Conservation (phyloP, 2,329 filamentous ascomycete species). For the Lecanicillium sp. region DNA sequence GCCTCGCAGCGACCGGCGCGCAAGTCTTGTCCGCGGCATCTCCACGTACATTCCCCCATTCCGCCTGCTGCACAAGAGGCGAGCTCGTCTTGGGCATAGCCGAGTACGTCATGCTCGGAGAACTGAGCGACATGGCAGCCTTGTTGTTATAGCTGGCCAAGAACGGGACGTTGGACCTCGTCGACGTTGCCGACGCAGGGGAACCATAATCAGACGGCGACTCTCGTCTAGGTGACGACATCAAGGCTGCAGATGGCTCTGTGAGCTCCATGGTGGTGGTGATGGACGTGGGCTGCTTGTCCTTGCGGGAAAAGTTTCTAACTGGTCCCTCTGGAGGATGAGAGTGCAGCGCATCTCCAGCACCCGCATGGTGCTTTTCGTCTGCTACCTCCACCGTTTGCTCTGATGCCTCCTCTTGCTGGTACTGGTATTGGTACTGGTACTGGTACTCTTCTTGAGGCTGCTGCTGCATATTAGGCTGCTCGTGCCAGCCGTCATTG, state of each 20-base stretch:
- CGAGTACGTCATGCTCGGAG: slow-evolving; percentile 1
- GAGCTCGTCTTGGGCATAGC: neutral
- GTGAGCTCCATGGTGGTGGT: neutral
- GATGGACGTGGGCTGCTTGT: neutral
- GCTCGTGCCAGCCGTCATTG: slow-evolving; percentile 11
- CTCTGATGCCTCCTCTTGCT: no score
- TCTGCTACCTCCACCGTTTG: no score
- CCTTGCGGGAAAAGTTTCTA: slow-evolving; percentile 7
- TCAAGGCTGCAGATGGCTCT: neutral
- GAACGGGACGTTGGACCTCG: slow-evolving; percentile 1
- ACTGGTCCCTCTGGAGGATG: slow-evolving; percentile 4
- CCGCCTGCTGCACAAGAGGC: slow-evolving; percentile 1
- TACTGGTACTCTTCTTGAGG: neutral
- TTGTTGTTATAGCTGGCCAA: neutral
- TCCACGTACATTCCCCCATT: slow-evolving; percentile 4
- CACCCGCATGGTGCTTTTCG: neutral
- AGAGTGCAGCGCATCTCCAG: slow-evolving; percentile 3
- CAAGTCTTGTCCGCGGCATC: slow-evolving; percentile 2
- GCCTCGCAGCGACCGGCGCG: slow-evolving; percentile 6
- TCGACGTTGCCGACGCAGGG: slow-evolving; percentile 5
- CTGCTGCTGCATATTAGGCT: neutral
- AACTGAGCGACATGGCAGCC: neutral
- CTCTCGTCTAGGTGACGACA: slow-evolving; percentile 2
- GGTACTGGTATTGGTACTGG: neutral
- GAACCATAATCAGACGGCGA: slow-evolving; percentile 3